A percentile compares a stretch with the other conserved stretches of the same genome.
These are phyloP conservation scores for Colletotrichum sp. DNA, from an alignment of 2,329 filamentous ascomycete genomes.

Conservation along the genomic window DNA sequence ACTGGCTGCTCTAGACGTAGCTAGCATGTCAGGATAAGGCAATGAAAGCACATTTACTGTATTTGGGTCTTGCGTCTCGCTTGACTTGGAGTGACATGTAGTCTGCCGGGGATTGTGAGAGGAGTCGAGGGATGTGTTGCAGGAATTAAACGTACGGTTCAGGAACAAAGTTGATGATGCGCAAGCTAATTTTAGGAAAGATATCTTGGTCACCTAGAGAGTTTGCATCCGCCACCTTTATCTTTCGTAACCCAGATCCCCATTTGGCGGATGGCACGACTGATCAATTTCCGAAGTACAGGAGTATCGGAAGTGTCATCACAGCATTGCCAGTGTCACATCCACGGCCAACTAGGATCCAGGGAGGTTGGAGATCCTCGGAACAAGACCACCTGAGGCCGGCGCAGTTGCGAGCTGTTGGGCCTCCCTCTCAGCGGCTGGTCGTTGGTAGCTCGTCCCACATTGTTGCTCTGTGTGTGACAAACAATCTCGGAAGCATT, in stretches of 20 bases:
- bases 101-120: fast-evolving
- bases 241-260: background rate
- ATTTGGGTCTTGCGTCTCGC: background rate
- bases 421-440: background rate
- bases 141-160: background rate
- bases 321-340: background rate
- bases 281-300: background rate
- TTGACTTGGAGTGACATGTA: background rate
- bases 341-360: background rate
- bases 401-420: background rate
- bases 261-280: fast-evolving
- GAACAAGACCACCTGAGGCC: background rate
- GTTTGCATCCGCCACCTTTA: background rate
- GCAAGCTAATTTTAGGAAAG: background rate
- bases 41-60: background rate
- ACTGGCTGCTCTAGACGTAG: fast-evolving
- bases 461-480: background rate
- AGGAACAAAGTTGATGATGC: background rate
- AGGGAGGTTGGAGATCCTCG: background rate
- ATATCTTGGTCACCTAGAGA: fast-evolving
- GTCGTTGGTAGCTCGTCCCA: background rate
- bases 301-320: background rate
- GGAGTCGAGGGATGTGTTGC: fast-evolving
- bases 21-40: background rate
- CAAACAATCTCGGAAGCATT: background rate